Evolutionary conservation across 805 yeast genomes (phyloP).

Genomic region (Cyberlindnera mrakii): DNA sequence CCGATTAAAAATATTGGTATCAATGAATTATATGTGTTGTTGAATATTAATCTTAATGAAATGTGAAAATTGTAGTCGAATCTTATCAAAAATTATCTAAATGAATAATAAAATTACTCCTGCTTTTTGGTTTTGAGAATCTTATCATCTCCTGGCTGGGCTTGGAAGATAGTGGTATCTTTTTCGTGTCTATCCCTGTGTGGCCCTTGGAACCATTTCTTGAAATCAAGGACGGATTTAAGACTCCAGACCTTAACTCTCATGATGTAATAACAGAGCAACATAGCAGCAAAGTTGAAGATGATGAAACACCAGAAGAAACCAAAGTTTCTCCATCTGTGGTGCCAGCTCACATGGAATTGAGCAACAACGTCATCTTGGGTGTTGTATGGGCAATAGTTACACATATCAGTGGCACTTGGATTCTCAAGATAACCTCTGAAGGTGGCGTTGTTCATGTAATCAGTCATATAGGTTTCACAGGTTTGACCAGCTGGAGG

Average conservation of each 20-base stretch:
- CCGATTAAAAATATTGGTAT: too few relatives aligned
- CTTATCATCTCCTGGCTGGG: not conserved
- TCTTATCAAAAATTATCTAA: too few relatives aligned
- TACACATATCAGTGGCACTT: slow-evolving; percentile 40
- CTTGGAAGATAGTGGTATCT: not conserved
- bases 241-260: not conserved
- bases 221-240: not conserved
- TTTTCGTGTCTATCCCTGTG: not conserved
- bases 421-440: slow-evolving; percentile 58
- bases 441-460: slow-evolving; percentile 29
- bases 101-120: too few relatives aligned
- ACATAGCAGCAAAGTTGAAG: slow-evolving; percentile 26
- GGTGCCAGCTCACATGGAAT: slow-evolving; percentile 3
- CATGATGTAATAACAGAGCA: not conserved
- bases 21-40: too few relatives aligned
- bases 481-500: slow-evolving; percentile 66
- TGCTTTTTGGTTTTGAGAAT: not conserved
- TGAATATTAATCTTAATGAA: too few relatives aligned
- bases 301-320: slow-evolving; percentile 48
- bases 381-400: slow-evolving; percentile 34
- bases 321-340: slow-evolving; percentile 61
- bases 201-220: not conserved
- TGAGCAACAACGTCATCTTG: not conserved
- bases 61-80: too few relatives aligned
- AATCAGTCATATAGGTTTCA: slow-evolving; percentile 42